Conservation (phyloP, 306 rosid genomes). For the Lathyrus sativus region DNA sequence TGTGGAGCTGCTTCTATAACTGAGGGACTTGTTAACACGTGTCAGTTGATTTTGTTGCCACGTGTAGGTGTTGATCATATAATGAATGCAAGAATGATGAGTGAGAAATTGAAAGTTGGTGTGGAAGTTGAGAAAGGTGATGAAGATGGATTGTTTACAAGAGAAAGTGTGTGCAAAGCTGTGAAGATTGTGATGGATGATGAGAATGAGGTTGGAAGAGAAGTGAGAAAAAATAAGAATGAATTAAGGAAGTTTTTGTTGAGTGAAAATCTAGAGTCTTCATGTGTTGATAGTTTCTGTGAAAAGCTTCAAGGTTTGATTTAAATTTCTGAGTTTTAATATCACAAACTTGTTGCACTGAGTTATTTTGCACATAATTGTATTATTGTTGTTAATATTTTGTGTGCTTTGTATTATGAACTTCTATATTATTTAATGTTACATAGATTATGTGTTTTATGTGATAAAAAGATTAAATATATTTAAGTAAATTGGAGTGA, state of each 20-base stretch:
- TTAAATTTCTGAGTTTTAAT: neutral
- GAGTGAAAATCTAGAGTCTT: slow-evolving; percentile 2
- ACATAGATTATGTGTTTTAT: too few species aligned
- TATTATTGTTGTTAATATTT: too few species aligned
- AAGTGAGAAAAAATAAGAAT: slow-evolving; percentile 41
- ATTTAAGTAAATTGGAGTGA: neutral
- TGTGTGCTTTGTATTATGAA: neutral
- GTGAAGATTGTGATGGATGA: slow-evolving; percentile 51
- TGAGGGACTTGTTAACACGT: slow-evolving; percentile 48
- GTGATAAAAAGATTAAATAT: neutral
- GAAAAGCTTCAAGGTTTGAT: slow-evolving; percentile 1
- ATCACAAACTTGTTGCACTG: neutral
- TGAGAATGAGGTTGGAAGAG: slow-evolving; percentile 44
- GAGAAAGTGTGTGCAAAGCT: slow-evolving; percentile 45
- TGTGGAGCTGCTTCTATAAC: slow-evolving; percentile 59
- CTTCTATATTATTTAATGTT: too few species aligned
- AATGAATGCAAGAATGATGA: slow-evolving; percentile 43
- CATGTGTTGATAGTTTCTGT: slow-evolving; percentile 22
- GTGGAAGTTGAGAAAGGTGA: slow-evolving; percentile 61
- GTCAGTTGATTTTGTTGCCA: slow-evolving; percentile 58
- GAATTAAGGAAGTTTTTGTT: slow-evolving; percentile 40
- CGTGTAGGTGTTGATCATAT: slow-evolving; percentile 40
- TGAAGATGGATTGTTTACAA: slow-evolving; percentile 49
- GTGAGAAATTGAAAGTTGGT: slow-evolving; percentile 40
- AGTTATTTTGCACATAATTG: too few species aligned